Percentiles rank a stretch among this genome's conserved stretches.
Evolutionary conservation across 1,139 yeast genomes (phyloP).

Genomic region (Geotrichum candidum): DNA sequence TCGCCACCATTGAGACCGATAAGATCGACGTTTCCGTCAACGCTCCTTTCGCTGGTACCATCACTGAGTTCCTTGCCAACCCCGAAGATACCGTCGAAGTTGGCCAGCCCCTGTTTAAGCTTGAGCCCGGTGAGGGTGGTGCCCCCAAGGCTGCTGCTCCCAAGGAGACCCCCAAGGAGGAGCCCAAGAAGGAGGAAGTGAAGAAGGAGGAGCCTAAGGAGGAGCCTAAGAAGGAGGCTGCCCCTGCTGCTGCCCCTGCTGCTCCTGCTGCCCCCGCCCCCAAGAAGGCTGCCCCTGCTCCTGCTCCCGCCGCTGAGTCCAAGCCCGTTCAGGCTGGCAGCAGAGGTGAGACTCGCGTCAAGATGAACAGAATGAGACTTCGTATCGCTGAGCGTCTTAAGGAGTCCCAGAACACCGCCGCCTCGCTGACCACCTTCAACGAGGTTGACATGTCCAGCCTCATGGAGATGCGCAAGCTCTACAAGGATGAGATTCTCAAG

Average conservation of each 20-base stretch:
- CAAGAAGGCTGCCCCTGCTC: conserved; percentile 23
- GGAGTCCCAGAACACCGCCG: conserved; percentile 99
- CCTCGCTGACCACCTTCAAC: conserved; percentile 94
- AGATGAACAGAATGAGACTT: conserved; percentile 99
- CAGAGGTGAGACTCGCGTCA: conserved; percentile 85
- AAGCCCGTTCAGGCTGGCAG: conserved; percentile 49
- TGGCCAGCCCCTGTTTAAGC: conserved; percentile 85
- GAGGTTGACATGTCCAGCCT: conserved; percentile 95
- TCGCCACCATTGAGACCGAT: conserved; percentile 97
- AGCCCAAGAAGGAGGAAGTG: conserved; percentile 30
- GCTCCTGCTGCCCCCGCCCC: conserved; percentile 24
- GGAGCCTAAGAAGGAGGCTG: conserved; percentile 28
- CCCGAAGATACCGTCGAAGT: conserved; percentile 95
- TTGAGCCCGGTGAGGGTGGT: conserved; percentile 83
- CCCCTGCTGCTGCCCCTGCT: conserved; percentile 22
- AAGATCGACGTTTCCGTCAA: conserved; percentile 96
- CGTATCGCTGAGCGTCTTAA: conserved; percentile 98
- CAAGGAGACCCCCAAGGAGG: conserved; percentile 34
- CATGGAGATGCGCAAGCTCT: conserved; percentile 90
- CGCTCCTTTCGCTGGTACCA: conserved; percentile 88
- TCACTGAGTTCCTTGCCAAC: conserved; percentile 72
- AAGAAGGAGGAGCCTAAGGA: conserved; percentile 28
- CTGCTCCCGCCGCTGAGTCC: conserved; percentile 31
- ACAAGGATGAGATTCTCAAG: conserved; percentile 94
- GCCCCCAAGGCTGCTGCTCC: conserved; percentile 29